Evolutionary conservation across 2,329 filamentous ascomycete species (phyloP), one percentile per base, ranked within the genome.

Genomic region (Paradendryphiella salina): DNA sequence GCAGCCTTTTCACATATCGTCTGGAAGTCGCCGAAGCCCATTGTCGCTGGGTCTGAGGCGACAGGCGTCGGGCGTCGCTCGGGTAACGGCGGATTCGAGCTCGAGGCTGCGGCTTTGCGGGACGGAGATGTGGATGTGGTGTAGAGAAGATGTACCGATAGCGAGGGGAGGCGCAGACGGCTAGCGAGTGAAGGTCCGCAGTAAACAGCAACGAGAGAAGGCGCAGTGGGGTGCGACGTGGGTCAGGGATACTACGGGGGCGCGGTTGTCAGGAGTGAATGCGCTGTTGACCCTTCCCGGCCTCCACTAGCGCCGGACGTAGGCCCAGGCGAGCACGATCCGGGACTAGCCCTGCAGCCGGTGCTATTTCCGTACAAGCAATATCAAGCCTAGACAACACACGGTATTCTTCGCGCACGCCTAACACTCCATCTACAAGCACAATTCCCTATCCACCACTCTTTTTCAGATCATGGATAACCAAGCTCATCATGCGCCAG

Each of bases 11-110:
- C 80, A 83, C 94, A 99, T 79, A 97, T 87, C 64, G 81, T 80
- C 51, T 86, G 84, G 77, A 97, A 97, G 76, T 96, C 88, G 64
- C 93, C 93, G 76, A 97, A 97, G 59, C 86, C 88, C 82, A 95
- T 92, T 4, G 17, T 66, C 8, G 52, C 52, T 49, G 51, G 33
- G 45, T 48, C 32, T 39, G 46, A 37, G 44, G 26, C 36, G 44
- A 39, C 34, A 11, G 20, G 14, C 40, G 31, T 14, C 18, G 28
- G 35, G 21, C 26, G 48, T 46, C 48, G 42, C 36, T 51, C 39
- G 45, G 32, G 52, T 48, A 40, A 20, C 49, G 51, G 46, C 42
- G 45, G 43, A 37, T 28, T 23, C 33, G 50, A 60, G 56, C 47
- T 50, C 54, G 52, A 47, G 50, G 45, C 23, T 46, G 37, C 46